phyloP scores from a whole-genome alignment of 1,139 yeast species.

The Groenewaldozyma auringiensis region DNA sequence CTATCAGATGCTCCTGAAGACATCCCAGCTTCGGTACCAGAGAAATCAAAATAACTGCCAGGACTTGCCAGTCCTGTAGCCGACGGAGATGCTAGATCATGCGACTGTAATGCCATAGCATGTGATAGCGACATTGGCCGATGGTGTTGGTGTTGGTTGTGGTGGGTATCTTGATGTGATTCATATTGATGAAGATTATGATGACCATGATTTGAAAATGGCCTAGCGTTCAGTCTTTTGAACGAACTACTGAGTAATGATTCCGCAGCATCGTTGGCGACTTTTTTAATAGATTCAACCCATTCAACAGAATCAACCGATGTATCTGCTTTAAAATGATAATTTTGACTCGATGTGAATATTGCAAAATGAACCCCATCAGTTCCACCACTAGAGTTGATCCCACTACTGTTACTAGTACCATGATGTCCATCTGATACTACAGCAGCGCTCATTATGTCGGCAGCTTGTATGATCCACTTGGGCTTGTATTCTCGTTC shows the following conservation, averaged over 20 bases:
- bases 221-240: slow-evolving; percentile 15
- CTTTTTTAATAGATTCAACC: slow-evolving; percentile 33
- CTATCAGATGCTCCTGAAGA: slow-evolving; percentile 12
- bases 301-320: slow-evolving; percentile 36
- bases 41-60: slow-evolving; percentile 9
- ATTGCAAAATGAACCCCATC: slow-evolving; percentile 29
- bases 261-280: slow-evolving; percentile 26
- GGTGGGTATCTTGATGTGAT: neutral
- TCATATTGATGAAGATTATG: neutral
- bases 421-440: slow-evolving; percentile 33
- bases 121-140: slow-evolving; percentile 2
- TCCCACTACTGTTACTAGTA: slow-evolving; percentile 33
- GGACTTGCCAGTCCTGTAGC: slow-evolving; percentile 1
- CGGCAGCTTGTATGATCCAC: slow-evolving; percentile 37
- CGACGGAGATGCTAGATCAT: neutral
- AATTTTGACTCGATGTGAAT: slow-evolving; percentile 36
- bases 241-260: slow-evolving; percentile 21
- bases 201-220: neutral
- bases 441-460: slow-evolving; percentile 34
- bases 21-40: slow-evolving; percentile 11
- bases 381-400: neutral
- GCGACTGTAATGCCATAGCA: neutral
- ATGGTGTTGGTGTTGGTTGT: neutral
- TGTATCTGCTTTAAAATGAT: slow-evolving; percentile 39
- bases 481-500: slow-evolving; percentile 49